Conservation (phyloP, 495 filamentous ascomycete species). For the Elasticomyces elasticus region DNA sequence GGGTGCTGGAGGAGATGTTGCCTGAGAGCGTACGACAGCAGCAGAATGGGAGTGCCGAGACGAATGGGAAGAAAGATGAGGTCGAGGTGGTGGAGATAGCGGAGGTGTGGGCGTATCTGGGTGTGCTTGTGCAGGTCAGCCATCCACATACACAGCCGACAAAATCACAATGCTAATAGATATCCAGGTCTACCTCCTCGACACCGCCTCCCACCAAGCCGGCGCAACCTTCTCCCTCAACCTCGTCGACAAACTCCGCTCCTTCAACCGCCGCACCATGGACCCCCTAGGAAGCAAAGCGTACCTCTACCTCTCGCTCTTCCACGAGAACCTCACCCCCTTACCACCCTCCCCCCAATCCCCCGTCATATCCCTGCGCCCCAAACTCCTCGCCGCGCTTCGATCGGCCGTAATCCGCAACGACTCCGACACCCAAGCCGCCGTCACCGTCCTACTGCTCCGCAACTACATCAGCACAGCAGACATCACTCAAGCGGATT, state of each 20-base stretch:
- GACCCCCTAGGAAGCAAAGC: conserved; percentile 89
- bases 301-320: conserved; percentile 95
- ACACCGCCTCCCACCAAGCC: conserved; percentile 63
- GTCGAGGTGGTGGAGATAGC: conserved; percentile 36
- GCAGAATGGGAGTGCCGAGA: neutral
- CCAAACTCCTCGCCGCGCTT: conserved; percentile 75
- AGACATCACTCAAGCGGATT: conserved; percentile 92
- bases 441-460: conserved; percentile 85
- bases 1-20: conserved; percentile 20
- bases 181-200: conserved; percentile 79
- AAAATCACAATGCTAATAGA: neutral
- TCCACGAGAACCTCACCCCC: conserved; percentile 79
- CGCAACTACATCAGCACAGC: conserved; percentile 94
- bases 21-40: neutral
- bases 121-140: conserved; percentile 53
- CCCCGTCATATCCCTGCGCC: conserved; percentile 73
- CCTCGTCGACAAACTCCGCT: conserved; percentile 73
- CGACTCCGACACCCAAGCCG: conserved; percentile 90
- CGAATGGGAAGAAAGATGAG: conserved; percentile 1
- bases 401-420: conserved; percentile 90
- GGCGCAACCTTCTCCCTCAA: conserved; percentile 75
- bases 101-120: conserved; percentile 85
- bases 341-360: conserved; percentile 79
- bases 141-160: neutral
- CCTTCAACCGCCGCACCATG: conserved; percentile 83